These are phyloP conservation scores for Sarcodon aspratus DNA, from an alignment of 768 basidiomycete genomes.

Conservation along the genomic window DNA sequence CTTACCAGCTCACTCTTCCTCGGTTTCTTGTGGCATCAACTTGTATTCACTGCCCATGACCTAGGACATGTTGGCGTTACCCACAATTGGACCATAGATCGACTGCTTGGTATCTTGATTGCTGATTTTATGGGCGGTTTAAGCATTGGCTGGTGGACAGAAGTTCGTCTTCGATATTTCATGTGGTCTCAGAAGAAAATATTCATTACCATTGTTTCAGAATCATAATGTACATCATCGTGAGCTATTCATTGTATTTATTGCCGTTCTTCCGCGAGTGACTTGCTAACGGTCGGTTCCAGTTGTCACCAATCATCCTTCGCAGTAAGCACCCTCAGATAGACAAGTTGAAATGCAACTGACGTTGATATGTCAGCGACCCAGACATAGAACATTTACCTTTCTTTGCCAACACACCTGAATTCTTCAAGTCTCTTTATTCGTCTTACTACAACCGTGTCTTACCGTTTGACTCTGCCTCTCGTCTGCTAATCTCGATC, in stretches of 20 bases:
- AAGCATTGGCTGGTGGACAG: conserved; percentile 96
- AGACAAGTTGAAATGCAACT: neutral
- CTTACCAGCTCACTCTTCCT: conserved; percentile 69
- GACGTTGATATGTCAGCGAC: conserved; percentile 35
- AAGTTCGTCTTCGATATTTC: conserved; percentile 43
- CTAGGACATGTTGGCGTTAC: conserved; percentile 93
- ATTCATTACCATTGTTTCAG: conserved; percentile 23
- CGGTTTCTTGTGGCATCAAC: conserved; percentile 91
- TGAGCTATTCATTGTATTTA: conserved; percentile 26
- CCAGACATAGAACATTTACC: conserved; percentile 85
- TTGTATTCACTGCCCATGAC: conserved; percentile 89
- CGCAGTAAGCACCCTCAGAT: conserved; percentile 49
- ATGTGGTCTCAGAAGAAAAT: neutral
- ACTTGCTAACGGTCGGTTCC: conserved; percentile 1
- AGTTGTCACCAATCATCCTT: conserved; percentile 97
- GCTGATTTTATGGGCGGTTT: conserved; percentile 88
- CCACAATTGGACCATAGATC: conserved; percentile 74
- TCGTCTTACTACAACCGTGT: conserved; percentile 91
- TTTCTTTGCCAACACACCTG: conserved; percentile 87
- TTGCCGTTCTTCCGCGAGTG: conserved; percentile 1
- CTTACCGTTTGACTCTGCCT: conserved; percentile 66
- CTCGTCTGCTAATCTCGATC: conserved; percentile 51
- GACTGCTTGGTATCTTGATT: conserved; percentile 65
- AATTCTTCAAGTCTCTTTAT: conserved; percentile 78
- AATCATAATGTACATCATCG: conserved; percentile 95